Base-by-base conservation (phyloP, 305 asterid genomes). In the Fraxinus sp. region DNA sequence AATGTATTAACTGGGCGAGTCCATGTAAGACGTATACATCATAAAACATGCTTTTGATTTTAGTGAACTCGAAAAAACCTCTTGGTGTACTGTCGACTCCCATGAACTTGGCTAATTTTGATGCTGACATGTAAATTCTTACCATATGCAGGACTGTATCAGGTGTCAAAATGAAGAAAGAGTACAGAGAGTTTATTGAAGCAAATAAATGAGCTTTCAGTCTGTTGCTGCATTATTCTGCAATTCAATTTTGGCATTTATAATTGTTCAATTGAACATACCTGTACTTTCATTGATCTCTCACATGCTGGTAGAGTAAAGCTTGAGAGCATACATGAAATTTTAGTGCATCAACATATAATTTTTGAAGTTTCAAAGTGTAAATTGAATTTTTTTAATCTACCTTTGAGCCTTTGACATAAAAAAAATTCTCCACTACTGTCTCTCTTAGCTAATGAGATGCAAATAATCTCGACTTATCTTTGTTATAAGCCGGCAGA, bases 121-220 rank as follows among this genome's bases (percentile, higher is more conserved):
- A 28, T 10, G 37, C 74, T 68, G 74, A 68, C n/a, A 68, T 28
- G 18, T 68, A 28, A 68, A 68, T 76, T 22, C 78, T 71, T 83
- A 86, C 62, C 0, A 14, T 33, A 72, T 88, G 91, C 96, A 95
- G 99, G 92, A 95, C 93, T 41, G 86, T 94, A 22, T 82, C 97
- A 0, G 99, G 99, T 72, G 99, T 95, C 79, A 95, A 95, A 85
- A 90, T 90, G 93, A 90, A 90, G 90, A 88, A 87, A 81, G 91
- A 88, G 89, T 94, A 95, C 91, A 90, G 91, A 84, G 97, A 92
- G 73, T 82, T 90, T 80, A 87, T 90, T 7, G 87, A 83, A 78
- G 87, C 91, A 71, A 90, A 88, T 68, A 86, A 81, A 80, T 90
- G 78, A 86, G 39, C 59, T 10, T 14, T 33, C 14, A 32, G 28